Percentiles rank a stretch among this genome's conserved stretches.
Conservation (phyloP, 192 early-diverging fungal species). For the Coemansia sp. region DNA sequence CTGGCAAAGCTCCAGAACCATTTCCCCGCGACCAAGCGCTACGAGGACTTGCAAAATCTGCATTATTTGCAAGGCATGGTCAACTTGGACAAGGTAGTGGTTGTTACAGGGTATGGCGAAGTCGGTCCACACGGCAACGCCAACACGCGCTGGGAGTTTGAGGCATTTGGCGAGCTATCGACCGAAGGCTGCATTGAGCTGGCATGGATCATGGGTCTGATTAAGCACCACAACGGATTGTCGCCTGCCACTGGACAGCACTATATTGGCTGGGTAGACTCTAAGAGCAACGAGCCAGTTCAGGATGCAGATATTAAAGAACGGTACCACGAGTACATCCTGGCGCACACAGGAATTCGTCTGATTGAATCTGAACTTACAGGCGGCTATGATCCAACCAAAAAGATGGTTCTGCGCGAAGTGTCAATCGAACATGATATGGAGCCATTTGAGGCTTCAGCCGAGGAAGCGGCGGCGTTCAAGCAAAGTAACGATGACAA, state of each 20-base stretch:
- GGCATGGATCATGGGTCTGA: slow-evolving; percentile 97
- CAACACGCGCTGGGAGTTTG: slow-evolving; percentile 96
- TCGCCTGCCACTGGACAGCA: slow-evolving; percentile 13
- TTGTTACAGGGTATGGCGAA: slow-evolving; percentile 91
- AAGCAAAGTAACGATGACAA: slow-evolving; percentile 78
- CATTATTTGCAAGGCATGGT: slow-evolving; percentile 70
- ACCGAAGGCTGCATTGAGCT: slow-evolving; percentile 83
- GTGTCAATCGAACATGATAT: slow-evolving; percentile 85
- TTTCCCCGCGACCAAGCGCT: slow-evolving; percentile 72
- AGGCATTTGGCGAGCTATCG: slow-evolving; percentile 67
- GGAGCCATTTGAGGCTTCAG: slow-evolving; percentile 80
- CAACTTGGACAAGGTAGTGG: slow-evolving; percentile 89
- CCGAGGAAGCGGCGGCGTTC: slow-evolving; percentile 85
- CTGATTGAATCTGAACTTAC: slow-evolving; percentile 85
- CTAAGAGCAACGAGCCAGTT: slow-evolving; percentile 80
- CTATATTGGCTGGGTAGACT: slow-evolving; percentile 85
- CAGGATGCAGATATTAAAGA: slow-evolving; percentile 83
- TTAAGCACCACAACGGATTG: slow-evolving; percentile 74
- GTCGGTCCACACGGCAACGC: slow-evolving; percentile 89
- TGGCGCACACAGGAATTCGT: slow-evolving; percentile 66
- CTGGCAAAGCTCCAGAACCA: slow-evolving; percentile 84
- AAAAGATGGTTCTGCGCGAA: slow-evolving; percentile 85
- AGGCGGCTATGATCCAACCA: slow-evolving; percentile 82
- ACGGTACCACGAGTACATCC: slow-evolving; percentile 86
- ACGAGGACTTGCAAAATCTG: slow-evolving; percentile 67